Base-by-base conservation (phyloP, 805 yeast species). In the Saitoella complicata region DNA sequence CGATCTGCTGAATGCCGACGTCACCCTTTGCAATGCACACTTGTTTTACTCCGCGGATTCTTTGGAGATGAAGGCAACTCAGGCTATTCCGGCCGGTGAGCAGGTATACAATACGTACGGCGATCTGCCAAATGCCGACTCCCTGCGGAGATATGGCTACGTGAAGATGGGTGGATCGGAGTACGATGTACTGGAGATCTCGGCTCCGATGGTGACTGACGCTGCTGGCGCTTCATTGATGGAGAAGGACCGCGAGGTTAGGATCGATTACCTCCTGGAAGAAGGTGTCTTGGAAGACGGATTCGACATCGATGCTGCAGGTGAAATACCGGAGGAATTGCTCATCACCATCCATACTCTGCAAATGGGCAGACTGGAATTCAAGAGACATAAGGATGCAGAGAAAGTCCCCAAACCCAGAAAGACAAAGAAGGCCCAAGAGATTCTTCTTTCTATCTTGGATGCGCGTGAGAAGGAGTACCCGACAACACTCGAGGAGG, bases 31-130 rank as follows among this genome's bases (percentile, higher is more conserved):
- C 54, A 88, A 88, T 58, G 95, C 95, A 6, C 45, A 46, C 33
- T 37, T 51, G 6, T 46, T 50, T 41, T 51, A 49, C 34, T 48
- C 48, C 1, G 51, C 60, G 1, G 71, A 31, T 7, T 29, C 65
- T 5, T 62, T 87, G 33, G 75, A 73, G n/a, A 84, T 91, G 93
- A 69, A 71, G 40, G 73, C 94, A 1, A 73, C 73, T 6, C 72
- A 71, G 45, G 60, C 64, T 4, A 87, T 88, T 36, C 45, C 58
- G 5, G 62, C 62, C 34, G 86, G 81, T 3, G 80, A 75, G 32
- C 97, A 91, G 57, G 67, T 88, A 4, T 87, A 73, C 62, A 88
- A 88, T 61, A 80, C 85, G 0, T 88, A 91, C 58, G 93, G 95
- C 1, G 91, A 86, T 39, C 77, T 82, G 51, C 91, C 96, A 35